phyloP scores from a whole-genome alignment of 176 grass and related monocot species.

The Oryza nivara region DNA sequence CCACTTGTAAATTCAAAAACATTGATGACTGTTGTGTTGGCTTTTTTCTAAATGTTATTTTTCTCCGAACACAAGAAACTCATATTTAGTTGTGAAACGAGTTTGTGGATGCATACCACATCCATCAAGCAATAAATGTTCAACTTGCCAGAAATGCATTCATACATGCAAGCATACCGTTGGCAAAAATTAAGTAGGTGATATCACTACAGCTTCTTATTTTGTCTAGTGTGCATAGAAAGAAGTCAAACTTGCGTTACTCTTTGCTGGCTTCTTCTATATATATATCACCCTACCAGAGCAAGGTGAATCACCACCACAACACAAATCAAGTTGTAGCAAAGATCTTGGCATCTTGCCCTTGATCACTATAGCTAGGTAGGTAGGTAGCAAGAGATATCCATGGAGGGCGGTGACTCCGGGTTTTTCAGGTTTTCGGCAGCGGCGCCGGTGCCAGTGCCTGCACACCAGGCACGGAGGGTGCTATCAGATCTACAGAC shows the following conservation, averaged over 20 bases:
- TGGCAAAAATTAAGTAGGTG: neutral
- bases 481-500: neutral
- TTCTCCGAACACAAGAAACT: too few species aligned
- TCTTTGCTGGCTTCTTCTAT: neutral
- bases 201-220: neutral
- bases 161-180: neutral
- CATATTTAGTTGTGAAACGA: too few species aligned
- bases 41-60: too few species aligned
- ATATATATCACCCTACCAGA: neutral
- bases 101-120: neutral
- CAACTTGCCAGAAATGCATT: neutral
- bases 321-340: neutral
- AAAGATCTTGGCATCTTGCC: neutral
- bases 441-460: too few species aligned
- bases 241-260: neutral
- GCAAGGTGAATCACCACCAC: neutral
- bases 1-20: too few species aligned
- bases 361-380: neutral
- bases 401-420: neutral
- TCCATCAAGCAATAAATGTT: neutral
- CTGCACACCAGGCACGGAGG: too few species aligned
- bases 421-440: neutral
- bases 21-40: too few species aligned
- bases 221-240: neutral
- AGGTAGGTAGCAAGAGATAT: neutral